Evolutionary conservation across 176 grass and related monocot species (phyloP).

Genomic region (Tillandsia leiboldiana): DNA sequence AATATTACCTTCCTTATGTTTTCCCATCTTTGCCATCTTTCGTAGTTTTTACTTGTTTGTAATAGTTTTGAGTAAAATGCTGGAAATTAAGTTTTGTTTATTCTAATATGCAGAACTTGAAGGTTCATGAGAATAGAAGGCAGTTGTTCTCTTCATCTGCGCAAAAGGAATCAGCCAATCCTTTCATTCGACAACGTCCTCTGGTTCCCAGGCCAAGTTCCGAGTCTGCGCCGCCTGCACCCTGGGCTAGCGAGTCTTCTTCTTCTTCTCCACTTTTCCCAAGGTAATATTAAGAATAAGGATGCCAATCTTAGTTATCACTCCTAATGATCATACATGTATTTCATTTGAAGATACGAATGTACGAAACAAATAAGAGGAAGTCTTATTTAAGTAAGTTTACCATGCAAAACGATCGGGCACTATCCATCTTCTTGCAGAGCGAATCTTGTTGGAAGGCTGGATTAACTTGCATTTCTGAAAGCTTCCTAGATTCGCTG

Average conservation of each 20-base stretch:
- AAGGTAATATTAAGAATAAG: neutral
- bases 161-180: constrained; percentile 58
- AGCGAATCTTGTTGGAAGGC: no score
- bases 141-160: constrained; percentile 87
- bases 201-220: constrained; percentile 49
- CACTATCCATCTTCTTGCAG: no score
- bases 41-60: neutral
- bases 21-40: neutral
- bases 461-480: no score
- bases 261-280: constrained; percentile 55
- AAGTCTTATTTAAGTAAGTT: no score
- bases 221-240: constrained; percentile 68
- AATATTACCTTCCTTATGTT: neutral
- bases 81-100: neutral
- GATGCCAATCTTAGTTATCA: neutral
- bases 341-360: no score
- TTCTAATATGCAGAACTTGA: constrained; percentile 59
- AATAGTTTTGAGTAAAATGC: neutral
- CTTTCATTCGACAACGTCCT: constrained; percentile 80
- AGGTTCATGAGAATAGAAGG: constrained; percentile 92
- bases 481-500: no score
- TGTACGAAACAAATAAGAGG: no score
- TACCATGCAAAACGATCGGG: no score
- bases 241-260: constrained; percentile 74
- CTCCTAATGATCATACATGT: no score